These are phyloP conservation scores for Candida vaughaniae DNA, from an alignment of 805 yeast species.

Conservation along the genomic window DNA sequence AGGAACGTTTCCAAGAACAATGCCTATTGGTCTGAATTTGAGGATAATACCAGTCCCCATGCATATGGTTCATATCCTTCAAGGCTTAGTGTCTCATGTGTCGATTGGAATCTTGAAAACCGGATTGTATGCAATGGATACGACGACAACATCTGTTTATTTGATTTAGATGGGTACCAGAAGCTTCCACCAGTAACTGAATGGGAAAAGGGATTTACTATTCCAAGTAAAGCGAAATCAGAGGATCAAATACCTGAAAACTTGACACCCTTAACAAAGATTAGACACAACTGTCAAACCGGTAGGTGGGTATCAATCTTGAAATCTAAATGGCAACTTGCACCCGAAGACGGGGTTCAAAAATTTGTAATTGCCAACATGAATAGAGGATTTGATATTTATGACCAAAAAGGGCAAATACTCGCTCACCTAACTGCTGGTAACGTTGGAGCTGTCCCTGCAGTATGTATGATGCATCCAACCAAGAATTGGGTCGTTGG, in stretches of 20 bases:
- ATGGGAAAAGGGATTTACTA: slow-evolving; percentile 17
- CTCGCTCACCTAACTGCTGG: slow-evolving; percentile 69
- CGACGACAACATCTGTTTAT: slow-evolving; percentile 78
- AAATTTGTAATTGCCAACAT: slow-evolving; percentile 92
- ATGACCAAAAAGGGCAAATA: slow-evolving; percentile 71
- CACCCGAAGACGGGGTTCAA: slow-evolving; percentile 68
- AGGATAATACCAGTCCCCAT: slow-evolving; percentile 48
- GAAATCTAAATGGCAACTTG: slow-evolving; percentile 81
- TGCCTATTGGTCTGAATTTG: slow-evolving; percentile 54
- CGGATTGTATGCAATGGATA: slow-evolving; percentile 89
- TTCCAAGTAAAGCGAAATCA: slow-evolving; percentile 4
- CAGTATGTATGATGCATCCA: slow-evolving; percentile 82
- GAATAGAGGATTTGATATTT: slow-evolving; percentile 85
- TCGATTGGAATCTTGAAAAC: slow-evolving; percentile 73
- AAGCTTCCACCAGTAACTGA: slow-evolving; percentile 22
- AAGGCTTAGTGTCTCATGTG: slow-evolving; percentile 77
- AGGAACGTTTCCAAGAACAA: slow-evolving; percentile 49
- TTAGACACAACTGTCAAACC: slow-evolving; percentile 91
- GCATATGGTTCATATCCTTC: slow-evolving; percentile 64
- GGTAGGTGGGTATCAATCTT: slow-evolving; percentile 96
- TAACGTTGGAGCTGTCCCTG: slow-evolving; percentile 86
- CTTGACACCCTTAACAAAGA: slow-evolving; percentile 58
- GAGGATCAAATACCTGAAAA: slow-evolving; percentile 31
- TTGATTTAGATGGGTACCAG: slow-evolving; percentile 48
- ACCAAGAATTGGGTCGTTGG: slow-evolving; percentile 88